phyloP scores from a whole-genome alignment of 371 early-diverging fungal genomes.

The Nosema muscidifuracis region DNA sequence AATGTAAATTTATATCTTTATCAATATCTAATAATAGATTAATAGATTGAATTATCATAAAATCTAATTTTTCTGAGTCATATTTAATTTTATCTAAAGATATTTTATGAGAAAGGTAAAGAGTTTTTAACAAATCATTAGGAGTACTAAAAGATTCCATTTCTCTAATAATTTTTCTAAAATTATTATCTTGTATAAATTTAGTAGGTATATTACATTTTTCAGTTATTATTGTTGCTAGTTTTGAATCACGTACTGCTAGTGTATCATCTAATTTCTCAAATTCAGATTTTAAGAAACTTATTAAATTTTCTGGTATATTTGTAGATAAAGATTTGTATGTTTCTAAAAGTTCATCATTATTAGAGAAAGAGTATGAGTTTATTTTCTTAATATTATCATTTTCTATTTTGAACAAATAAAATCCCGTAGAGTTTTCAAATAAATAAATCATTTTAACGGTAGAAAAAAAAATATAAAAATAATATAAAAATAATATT shows the following conservation, averaged over 20 bases:
- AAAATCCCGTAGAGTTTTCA: constrained; percentile 78
- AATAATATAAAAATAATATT: no score
- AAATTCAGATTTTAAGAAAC: constrained; percentile 76
- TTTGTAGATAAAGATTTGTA: constrained; percentile 85
- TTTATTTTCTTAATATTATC: constrained; percentile 70
- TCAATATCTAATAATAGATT: constrained; percentile 79
- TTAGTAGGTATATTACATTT: not conserved
- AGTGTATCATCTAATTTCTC: constrained; percentile 69
- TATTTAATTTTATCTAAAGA: constrained; percentile 81
- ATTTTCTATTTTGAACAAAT: constrained; percentile 75
- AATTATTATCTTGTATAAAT: not conserved
- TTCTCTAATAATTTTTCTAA: constrained; percentile 4
- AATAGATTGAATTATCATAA: constrained; percentile 87
- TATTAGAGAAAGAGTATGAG: constrained; percentile 87
- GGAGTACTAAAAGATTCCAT: constrained; percentile 50
- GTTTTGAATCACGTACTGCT: constrained; percentile 56
- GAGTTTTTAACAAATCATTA: constrained; percentile 24
- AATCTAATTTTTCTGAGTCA: constrained; percentile 80
- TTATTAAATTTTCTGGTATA: constrained; percentile 79
- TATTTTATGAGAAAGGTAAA: constrained; percentile 67
- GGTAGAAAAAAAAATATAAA: constrained; percentile 21
- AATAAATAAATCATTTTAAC: constrained; percentile 64
- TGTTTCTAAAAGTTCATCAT: constrained; percentile 81
- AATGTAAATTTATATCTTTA: constrained; percentile 85
- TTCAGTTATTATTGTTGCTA: not conserved